phyloP scores from a whole-genome alignment of 352 stramenopile genomes.

The Phytophthora pseudosyringae region DNA sequence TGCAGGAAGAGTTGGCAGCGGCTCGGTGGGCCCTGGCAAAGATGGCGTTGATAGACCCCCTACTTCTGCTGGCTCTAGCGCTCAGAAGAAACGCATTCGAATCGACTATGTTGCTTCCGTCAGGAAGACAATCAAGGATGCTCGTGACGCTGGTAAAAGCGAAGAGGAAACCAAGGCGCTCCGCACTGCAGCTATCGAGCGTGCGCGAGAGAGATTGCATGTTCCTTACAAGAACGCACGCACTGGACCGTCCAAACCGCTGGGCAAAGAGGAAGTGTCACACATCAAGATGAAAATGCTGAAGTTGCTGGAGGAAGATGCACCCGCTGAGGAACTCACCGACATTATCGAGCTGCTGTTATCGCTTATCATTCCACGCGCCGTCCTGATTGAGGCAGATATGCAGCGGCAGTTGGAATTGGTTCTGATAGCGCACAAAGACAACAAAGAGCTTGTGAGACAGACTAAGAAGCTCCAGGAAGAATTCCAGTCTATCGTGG shows the following conservation, averaged over 20 bases:
- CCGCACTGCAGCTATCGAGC: conserved; percentile 76
- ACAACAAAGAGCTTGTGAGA: conserved; percentile 88
- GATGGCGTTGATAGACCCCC: conserved; percentile 29
- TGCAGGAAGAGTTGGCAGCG: conserved; percentile 28
- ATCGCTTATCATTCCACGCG: conserved; percentile 76
- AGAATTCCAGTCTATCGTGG: conserved; percentile 79
- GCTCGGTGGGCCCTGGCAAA: conserved; percentile 12
- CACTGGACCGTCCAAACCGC: conserved; percentile 70
- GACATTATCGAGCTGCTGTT: conserved; percentile 85
- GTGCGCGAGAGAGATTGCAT: conserved; percentile 76
- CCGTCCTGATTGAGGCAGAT: conserved; percentile 78
- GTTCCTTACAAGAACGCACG: conserved; percentile 83
- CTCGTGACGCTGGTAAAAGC: conserved; percentile 71
- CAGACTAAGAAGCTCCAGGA: conserved; percentile 84
- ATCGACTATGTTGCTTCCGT: conserved; percentile 89
- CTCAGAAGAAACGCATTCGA: conserved; percentile 83
- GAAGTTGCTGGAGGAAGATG: conserved; percentile 85
- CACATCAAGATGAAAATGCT: conserved; percentile 89
- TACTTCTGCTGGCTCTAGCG: conserved; percentile 24
- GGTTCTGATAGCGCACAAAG: conserved; percentile 79
- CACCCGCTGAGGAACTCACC: conserved; percentile 75
- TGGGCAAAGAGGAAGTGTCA: conserved; percentile 83
- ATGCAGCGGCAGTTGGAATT: conserved; percentile 80
- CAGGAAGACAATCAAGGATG: conserved; percentile 79
- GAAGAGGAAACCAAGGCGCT: conserved; percentile 83